These are phyloP conservation scores for Boletus rufocinnamomeus DNA, from an alignment of 768 basidiomycete species.

Conservation along the genomic window DNA sequence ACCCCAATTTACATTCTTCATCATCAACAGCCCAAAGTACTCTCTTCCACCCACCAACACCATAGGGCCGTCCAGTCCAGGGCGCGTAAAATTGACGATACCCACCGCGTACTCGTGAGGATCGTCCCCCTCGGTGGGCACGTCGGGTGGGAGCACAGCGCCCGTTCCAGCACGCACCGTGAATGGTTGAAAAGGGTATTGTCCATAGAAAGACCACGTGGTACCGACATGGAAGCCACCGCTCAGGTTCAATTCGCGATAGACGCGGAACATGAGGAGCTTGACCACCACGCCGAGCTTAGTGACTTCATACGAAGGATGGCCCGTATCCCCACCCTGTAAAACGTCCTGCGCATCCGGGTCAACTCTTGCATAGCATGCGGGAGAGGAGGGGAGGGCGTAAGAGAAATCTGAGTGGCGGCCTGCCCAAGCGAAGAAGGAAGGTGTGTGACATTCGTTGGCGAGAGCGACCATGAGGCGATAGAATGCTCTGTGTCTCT, in stretches of 20 bases:
- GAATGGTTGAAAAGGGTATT: constrained; percentile 3
- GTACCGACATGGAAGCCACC: constrained; percentile 11
- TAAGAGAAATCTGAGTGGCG: constrained; percentile 9
- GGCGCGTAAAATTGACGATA: constrained; percentile 8
- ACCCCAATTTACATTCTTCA: constrained; percentile 9
- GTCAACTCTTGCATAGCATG: constrained; percentile 3
- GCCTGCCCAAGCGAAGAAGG: constrained; percentile 19
- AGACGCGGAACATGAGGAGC: constrained; percentile 11
- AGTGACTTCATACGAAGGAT: constrained; percentile 17
- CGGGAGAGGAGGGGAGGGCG: constrained; percentile 13
- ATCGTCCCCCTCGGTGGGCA: background rate
- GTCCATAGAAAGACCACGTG: constrained; percentile 4
- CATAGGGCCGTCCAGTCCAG: background rate
- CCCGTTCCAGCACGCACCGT: constrained; percentile 10
- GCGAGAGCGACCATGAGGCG: constrained; percentile 15
- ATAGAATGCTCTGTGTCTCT: constrained; percentile 13
- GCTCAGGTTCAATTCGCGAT: constrained; percentile 1
- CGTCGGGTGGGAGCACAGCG: background rate
- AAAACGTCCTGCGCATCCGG: background rate
- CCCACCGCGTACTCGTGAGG: constrained; percentile 4
- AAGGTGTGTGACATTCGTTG: constrained; percentile 6
- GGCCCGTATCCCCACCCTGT: background rate
- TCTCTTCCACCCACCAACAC: background rate
- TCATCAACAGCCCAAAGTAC: constrained; percentile 11
- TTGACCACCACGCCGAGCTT: constrained; percentile 18